Conservation (phyloP, 345 rosid genomes). For the Citrus inodora region DNA sequence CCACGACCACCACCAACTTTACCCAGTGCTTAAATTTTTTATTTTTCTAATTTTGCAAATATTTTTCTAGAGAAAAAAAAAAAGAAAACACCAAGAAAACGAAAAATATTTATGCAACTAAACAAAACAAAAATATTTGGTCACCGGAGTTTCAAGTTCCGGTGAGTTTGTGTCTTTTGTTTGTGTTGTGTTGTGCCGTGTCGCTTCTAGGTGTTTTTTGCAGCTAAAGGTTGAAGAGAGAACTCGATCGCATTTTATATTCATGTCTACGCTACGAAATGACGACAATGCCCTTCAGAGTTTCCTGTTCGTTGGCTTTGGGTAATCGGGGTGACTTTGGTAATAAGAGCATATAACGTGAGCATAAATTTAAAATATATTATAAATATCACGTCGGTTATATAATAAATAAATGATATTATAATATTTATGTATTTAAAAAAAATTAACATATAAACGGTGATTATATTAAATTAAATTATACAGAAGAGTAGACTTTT, state of each 20-base stretch:
- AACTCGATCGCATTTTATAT: constrained; percentile 29
- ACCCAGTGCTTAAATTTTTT: constrained; percentile 12
- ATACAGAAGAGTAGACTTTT: not conserved
- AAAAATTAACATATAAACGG: fast-evolving
- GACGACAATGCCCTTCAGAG: constrained; percentile 14
- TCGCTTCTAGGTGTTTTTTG: constrained; percentile 21
- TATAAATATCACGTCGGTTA: fast-evolving
- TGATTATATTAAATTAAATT: no score
- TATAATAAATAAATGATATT: no score
- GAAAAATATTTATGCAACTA: no score
- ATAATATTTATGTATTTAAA: no score
- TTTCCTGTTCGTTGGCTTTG: not conserved
- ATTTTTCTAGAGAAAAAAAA: no score
- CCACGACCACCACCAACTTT: constrained; percentile 21
- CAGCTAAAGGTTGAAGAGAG: constrained; percentile 30
- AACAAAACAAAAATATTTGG: no score
- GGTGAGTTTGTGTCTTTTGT: not conserved
- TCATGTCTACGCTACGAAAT: not conserved
- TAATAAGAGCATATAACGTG: not conserved
- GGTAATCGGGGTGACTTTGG: not conserved
- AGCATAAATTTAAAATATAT: no score
- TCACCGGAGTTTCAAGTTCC: constrained; percentile 21
- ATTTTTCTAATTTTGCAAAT: no score
- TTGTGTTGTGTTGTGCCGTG: constrained; percentile 4
- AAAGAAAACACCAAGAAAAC: not conserved